phyloP scores from a whole-genome alignment of 495 filamentous ascomycete genomes.

The Lasiosphaeria hispida region DNA sequence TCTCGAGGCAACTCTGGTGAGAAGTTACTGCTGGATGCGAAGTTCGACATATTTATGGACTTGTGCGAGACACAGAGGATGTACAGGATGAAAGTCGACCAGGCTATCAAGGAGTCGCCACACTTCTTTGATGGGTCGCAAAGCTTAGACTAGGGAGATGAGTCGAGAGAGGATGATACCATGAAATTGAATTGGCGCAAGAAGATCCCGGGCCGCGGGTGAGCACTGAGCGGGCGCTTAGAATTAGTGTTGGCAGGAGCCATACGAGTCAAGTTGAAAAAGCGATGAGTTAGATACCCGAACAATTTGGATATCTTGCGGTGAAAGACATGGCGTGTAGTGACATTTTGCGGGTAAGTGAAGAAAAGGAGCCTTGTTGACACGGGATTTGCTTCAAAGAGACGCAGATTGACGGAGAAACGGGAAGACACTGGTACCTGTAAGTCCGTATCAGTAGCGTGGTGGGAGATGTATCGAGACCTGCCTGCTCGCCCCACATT shows the following conservation, averaged over 20 bases:
- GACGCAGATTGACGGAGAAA: neutral
- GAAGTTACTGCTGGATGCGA: conserved; percentile 75
- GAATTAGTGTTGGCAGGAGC: too few relatives aligned
- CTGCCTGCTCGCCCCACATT: conserved; percentile 3
- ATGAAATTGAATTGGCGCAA: too few relatives aligned
- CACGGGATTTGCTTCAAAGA: neutral
- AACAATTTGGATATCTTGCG: too few relatives aligned
- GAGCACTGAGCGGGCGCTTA: too few relatives aligned
- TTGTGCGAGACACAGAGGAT: conserved; percentile 72
- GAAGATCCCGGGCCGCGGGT: too few relatives aligned
- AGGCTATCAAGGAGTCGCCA: conserved; percentile 50
- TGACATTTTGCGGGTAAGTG: too few relatives aligned
- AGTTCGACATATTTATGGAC: conserved; percentile 83
- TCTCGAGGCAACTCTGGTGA: conserved; percentile 66
- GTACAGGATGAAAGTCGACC: conserved; percentile 67
- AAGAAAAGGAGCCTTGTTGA: neutral
- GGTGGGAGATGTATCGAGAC: neutral
- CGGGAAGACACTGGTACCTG: conserved; percentile 7
- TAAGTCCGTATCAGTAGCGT: neutral
- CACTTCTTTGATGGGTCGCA: neutral
- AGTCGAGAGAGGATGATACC: too few relatives aligned
- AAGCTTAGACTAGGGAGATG: too few relatives aligned
- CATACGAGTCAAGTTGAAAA: too few relatives aligned
- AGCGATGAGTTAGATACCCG: too few relatives aligned
- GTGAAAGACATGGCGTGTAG: too few relatives aligned